Conservation (phyloP, 1,284 basidiomycete species). For the Athelia sp. region DNA sequence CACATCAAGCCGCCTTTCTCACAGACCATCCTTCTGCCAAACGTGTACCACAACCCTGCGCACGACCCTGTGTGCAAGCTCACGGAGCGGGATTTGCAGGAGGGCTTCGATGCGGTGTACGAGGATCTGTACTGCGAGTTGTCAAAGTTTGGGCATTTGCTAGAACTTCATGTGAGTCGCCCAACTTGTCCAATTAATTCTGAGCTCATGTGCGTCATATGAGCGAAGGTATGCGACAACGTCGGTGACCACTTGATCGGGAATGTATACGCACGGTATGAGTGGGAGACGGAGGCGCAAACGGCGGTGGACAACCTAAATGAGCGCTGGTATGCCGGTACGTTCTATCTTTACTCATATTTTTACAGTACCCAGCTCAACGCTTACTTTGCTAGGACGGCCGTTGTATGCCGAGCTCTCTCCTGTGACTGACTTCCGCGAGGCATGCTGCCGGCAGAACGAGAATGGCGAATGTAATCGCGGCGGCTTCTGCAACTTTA, state of each 20-base stretch:
- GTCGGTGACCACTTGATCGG: slow-evolving; percentile 98
- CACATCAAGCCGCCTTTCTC: slow-evolving; percentile 98
- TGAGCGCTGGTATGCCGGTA: slow-evolving; percentile 96
- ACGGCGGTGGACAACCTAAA: slow-evolving; percentile 91
- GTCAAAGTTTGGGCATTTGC: slow-evolving; percentile 89
- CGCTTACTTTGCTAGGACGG: slow-evolving; percentile 49
- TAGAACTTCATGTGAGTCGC: slow-evolving; percentile 85
- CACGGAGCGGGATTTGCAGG: slow-evolving; percentile 83
- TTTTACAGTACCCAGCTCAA: slow-evolving; percentile 5
- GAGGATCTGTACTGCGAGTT: slow-evolving; percentile 93
- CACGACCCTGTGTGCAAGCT: slow-evolving; percentile 88
- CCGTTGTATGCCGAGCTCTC: slow-evolving; percentile 98
- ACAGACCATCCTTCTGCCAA: slow-evolving; percentile 96
- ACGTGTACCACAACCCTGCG: slow-evolving; percentile 98
- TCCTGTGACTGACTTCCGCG: slow-evolving; percentile 98
- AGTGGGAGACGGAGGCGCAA: slow-evolving; percentile 98
- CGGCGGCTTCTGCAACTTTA: slow-evolving; percentile 98
- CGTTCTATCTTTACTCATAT: slow-evolving; percentile 27
- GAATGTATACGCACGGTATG: slow-evolving; percentile 97
- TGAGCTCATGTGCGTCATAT: neutral
- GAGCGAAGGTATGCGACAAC: slow-evolving; percentile 94
- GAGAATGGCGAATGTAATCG: slow-evolving; percentile 96
- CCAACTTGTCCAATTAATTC: neutral
- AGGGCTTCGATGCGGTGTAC: slow-evolving; percentile 96
- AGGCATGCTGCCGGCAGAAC: slow-evolving; percentile 98